Base-by-base conservation (phyloP, 2,329 filamentous ascomycete genomes). In the Fusarium sp. region DNA sequence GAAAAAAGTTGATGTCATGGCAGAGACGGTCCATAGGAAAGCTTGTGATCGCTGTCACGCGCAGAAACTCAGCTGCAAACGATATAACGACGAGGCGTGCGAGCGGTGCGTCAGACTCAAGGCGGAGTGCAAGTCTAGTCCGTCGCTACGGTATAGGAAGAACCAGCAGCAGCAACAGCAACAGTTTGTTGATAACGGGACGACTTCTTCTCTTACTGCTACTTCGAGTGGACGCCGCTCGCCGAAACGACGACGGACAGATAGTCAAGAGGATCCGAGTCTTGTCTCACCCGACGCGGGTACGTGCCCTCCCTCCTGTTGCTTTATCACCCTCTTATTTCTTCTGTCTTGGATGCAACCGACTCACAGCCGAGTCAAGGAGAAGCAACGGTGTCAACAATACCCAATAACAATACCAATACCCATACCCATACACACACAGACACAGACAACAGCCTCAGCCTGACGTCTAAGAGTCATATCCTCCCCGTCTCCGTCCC, bases 41-140 rank as follows among this genome's bases (percentile, higher is more conserved):
- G 85, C 85, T 63, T 86, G 85, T 77, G 84, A 86, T 75, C 82
- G 84, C 69, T 86, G 85, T 73, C 85, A 86, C 72, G 76, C 76
- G 23, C 84, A 86, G 74, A 86, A 86, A 75, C 80, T 86, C 65
- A 83, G 82, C 71, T 86, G 84, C 78, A 86, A 83, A 74, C 81
- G 85, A 56, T 75, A 79, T 63, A 80, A 79, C 64, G 81, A 82
- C 58, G 82, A 83, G 53, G 73, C 81, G 25, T 86, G 85, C 73
- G 83, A 85, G 74, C 79, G 84, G 16, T 86, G 84, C 68, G 71
- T 82, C 30, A 80, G 82, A 63, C 81, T 85, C 64, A 82, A 82
- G 54, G 79, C 81, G 8, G 79, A 83, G 68, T 86, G 84, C 80
- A 85, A 81, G 67, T 85, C 81, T 33, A 86, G 84, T 67, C 84